These are phyloP conservation scores for Alternaria alternata DNA, from an alignment of 2,329 filamentous ascomycete species.

Conservation along the genomic window DNA sequence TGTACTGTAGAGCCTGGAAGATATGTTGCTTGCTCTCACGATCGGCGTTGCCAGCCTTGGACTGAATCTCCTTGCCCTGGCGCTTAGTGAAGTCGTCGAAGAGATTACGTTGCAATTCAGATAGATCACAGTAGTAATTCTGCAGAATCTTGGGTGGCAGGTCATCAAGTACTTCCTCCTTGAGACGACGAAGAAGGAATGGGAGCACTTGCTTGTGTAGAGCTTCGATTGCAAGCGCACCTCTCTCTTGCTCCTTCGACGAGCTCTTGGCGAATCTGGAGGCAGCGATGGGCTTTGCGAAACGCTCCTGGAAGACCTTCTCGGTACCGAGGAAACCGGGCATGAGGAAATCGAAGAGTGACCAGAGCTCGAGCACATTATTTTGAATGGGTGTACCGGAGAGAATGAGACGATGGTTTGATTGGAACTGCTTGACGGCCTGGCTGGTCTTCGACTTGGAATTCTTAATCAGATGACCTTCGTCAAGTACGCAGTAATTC, in stretches of 20 bases:
- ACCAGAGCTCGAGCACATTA: slow-evolving; percentile 97
- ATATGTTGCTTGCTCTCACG: slow-evolving; percentile 98
- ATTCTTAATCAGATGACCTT: slow-evolving; percentile 98
- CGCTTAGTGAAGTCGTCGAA: slow-evolving; percentile 97
- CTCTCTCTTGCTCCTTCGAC: slow-evolving; percentile 97
- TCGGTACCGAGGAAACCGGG: slow-evolving; percentile 95
- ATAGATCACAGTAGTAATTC: slow-evolving; percentile 99
- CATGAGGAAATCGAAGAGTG: slow-evolving; percentile 98
- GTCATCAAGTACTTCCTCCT: slow-evolving; percentile 96
- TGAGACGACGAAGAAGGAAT: slow-evolving; percentile 93
- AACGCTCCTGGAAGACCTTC: slow-evolving; percentile 95
- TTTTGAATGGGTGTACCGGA: slow-evolving; percentile 98
- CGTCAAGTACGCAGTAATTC: slow-evolving; percentile 98
- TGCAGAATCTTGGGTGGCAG: slow-evolving; percentile 97
- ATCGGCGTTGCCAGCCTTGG: slow-evolving; percentile 79
- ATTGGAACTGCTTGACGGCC: slow-evolving; percentile 86
- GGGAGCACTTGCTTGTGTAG: slow-evolving; percentile 97
- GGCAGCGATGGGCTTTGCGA: slow-evolving; percentile 92
- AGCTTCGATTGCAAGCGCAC: slow-evolving; percentile 95
- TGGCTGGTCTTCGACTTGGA: slow-evolving; percentile 94
- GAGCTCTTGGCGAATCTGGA: slow-evolving; percentile 97
- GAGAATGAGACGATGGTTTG: slow-evolving; percentile 94
- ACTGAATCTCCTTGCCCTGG: slow-evolving; percentile 85
- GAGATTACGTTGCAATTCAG: slow-evolving; percentile 90
- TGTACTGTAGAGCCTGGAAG: slow-evolving; percentile 98